Evolutionary conservation across 2,329 filamentous ascomycete genomes (phyloP).

Genomic region (Phyllosticta citrichinensis): DNA sequence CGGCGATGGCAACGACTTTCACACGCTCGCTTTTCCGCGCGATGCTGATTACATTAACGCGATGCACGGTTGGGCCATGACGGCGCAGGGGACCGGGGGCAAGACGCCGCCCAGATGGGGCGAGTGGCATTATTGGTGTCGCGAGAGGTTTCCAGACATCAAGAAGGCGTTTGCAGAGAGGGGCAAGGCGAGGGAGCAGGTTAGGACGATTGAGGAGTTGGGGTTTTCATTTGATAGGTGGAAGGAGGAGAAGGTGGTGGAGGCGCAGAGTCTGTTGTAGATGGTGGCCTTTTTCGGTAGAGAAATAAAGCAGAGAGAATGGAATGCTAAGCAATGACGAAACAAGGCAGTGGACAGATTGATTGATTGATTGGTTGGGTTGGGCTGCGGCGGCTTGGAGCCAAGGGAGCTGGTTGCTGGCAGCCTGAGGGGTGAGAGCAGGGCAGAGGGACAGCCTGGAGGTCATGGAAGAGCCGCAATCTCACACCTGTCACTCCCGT

Average conservation of each 20-base stretch:
- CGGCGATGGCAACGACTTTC: conserved; percentile 43
- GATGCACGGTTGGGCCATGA: conserved; percentile 51
- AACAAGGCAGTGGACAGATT: neutral
- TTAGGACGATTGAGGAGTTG: conserved; percentile 59
- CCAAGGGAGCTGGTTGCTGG: neutral
- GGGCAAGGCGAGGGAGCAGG: conserved; percentile 47
- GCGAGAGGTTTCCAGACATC: conserved; percentile 57
- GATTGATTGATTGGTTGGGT: neutral
- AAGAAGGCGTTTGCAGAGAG: conserved; percentile 60
- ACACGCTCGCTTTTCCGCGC: conserved; percentile 46
- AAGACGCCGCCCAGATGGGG: conserved; percentile 65
- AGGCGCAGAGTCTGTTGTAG: conserved; percentile 11
- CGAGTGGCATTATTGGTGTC: conserved; percentile 60
- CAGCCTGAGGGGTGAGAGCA: neutral
- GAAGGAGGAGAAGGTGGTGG: conserved; percentile 16
- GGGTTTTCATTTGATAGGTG: conserved; percentile 33
- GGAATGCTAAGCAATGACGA: neutral
- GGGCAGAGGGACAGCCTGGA: neutral
- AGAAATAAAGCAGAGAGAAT: neutral
- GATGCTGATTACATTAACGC: conserved; percentile 64
- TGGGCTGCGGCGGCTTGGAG: neutral
- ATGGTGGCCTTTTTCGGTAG: too few relatives aligned
- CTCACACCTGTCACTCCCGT: neutral
- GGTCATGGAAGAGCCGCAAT: neutral
- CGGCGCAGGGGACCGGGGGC: conserved; percentile 40